Percentiles rank a stretch among this genome's conserved stretches.
Conservation (phyloP, 1,284 basidiomycete genomes). For the Mycosarcoma mackinlayi region DNA sequence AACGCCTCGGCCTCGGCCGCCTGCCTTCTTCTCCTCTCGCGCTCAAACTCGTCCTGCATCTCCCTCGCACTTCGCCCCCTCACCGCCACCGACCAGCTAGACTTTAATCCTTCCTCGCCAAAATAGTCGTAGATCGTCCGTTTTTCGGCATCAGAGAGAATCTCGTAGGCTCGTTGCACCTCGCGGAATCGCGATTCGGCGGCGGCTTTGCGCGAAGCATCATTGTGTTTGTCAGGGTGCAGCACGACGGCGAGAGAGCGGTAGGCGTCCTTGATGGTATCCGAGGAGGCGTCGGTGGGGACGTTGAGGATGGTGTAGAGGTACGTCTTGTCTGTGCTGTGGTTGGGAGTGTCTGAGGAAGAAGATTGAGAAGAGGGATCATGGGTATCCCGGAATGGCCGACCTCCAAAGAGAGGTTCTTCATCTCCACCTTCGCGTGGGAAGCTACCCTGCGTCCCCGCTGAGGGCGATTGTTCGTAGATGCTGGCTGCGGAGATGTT, state of each 20-base stretch:
- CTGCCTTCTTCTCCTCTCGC: constrained; percentile 70
- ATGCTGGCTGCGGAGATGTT: constrained; percentile 10
- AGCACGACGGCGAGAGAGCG: constrained; percentile 79
- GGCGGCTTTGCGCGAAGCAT: constrained; percentile 73
- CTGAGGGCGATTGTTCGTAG: constrained; percentile 32
- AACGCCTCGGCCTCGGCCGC: constrained; percentile 71
- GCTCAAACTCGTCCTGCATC: constrained; percentile 72
- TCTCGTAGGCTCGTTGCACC: constrained; percentile 79
- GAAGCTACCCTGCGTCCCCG: constrained; percentile 23
- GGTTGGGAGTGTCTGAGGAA: neutral
- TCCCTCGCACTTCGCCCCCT: constrained; percentile 72
- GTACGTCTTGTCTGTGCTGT: constrained; percentile 36
- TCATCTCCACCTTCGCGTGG: constrained; percentile 40
- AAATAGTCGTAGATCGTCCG: constrained; percentile 82
- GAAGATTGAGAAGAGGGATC: neutral
- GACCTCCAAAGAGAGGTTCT: constrained; percentile 63
- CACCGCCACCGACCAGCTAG: constrained; percentile 70
- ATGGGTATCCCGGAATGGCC: constrained; percentile 59
- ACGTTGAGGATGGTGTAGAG: constrained; percentile 74
- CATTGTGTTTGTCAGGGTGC: constrained; percentile 84
- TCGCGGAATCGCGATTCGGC: constrained; percentile 78
- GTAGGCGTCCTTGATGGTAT: constrained; percentile 80
- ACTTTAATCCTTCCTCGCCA: constrained; percentile 75
- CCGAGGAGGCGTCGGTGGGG: constrained; percentile 74
- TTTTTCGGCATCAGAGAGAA: constrained; percentile 79